phyloP scores from a whole-genome alignment of 2,329 filamentous ascomycete genomes.

The Akanthomyces muscarius region DNA sequence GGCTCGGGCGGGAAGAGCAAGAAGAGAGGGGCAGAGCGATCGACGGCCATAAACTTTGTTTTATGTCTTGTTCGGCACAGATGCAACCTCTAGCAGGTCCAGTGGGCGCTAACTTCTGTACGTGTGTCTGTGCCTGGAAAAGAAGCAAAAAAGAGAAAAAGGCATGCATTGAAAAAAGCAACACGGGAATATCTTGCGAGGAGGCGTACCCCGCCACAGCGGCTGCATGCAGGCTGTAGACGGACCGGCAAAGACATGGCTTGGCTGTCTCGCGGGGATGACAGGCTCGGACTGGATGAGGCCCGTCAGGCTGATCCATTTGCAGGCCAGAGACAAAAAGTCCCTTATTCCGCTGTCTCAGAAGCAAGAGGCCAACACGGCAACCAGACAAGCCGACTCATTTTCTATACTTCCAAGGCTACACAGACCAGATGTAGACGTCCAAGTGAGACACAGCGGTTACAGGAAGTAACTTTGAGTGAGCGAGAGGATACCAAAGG shows the following conservation, averaged over 20 bases:
- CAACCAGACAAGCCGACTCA: neutral
- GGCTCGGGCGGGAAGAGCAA: neutral
- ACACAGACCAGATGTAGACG: neutral
- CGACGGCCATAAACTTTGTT: conserved; percentile 6
- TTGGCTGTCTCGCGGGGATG: conserved; percentile 1
- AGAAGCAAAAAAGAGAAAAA: neutral
- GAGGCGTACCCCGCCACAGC: conserved; percentile 1
- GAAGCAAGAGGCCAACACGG: neutral
- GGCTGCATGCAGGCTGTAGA: conserved; percentile 11
- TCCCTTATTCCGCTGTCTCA: neutral
- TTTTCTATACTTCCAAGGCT: neutral
- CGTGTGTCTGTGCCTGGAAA: neutral
- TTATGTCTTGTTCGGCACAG: neutral
- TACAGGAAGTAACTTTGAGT: neutral
- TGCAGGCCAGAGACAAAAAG: neutral
- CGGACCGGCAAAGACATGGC: conserved; percentile 9
- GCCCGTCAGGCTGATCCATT: neutral
- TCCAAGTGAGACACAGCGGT: neutral
- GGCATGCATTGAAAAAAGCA: neutral
- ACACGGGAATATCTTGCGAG: neutral
- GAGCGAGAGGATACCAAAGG: too few species aligned
- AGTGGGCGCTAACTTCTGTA: neutral
- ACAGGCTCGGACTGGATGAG: neutral
- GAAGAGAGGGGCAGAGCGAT: conserved; percentile 4
- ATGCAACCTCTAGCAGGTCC: neutral